Conservation (phyloP, 108 stramenopile genomes). For the Pseudonitzschia delicatissima region DNA sequence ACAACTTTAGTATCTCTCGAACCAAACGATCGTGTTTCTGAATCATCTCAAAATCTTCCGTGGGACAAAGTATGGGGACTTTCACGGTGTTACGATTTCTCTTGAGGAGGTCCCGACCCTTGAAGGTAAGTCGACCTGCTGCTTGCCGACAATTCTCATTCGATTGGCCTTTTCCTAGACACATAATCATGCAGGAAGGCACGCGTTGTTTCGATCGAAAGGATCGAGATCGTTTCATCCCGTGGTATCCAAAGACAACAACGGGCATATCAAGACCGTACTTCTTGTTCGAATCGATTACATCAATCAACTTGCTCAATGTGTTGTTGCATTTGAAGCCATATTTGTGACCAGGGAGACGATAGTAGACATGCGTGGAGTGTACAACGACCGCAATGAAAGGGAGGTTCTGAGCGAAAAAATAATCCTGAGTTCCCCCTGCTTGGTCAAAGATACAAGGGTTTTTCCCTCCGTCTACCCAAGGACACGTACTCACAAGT, state of each 20-base stretch:
- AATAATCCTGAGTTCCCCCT: slow-evolving; percentile 5
- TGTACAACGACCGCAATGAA: slow-evolving; percentile 5
- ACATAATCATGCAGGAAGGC: slow-evolving; percentile 32
- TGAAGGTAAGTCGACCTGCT: slow-evolving; percentile 40
- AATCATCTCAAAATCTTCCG: slow-evolving; percentile 2
- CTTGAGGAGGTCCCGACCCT: slow-evolving; percentile 10
- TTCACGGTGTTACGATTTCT: not conserved
- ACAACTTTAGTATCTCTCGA: not conserved
- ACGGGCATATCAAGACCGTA: slow-evolving; percentile 29
- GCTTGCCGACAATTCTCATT: slow-evolving; percentile 29
- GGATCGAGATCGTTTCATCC: slow-evolving; percentile 36
- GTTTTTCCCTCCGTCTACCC: not conserved
- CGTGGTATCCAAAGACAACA: slow-evolving; percentile 36
- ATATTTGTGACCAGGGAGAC: slow-evolving; percentile 4
- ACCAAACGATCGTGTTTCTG: not conserved
- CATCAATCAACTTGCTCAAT: not conserved
- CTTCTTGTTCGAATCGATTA: not conserved
- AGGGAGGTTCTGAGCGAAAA: not conserved
- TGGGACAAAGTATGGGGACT: slow-evolving; percentile 4
- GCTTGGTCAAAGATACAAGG: not conserved
- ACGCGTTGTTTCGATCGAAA: slow-evolving; percentile 27
- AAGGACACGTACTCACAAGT: not conserved
- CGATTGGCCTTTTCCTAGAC: slow-evolving; percentile 28
- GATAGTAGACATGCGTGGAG: not conserved
- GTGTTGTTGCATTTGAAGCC: not conserved